A percentile compares a stretch with the other conserved stretches of the same genome.
Conservation (phyloP, 2,329 filamentous ascomycete species). For the Exserohilum rostratum region DNA sequence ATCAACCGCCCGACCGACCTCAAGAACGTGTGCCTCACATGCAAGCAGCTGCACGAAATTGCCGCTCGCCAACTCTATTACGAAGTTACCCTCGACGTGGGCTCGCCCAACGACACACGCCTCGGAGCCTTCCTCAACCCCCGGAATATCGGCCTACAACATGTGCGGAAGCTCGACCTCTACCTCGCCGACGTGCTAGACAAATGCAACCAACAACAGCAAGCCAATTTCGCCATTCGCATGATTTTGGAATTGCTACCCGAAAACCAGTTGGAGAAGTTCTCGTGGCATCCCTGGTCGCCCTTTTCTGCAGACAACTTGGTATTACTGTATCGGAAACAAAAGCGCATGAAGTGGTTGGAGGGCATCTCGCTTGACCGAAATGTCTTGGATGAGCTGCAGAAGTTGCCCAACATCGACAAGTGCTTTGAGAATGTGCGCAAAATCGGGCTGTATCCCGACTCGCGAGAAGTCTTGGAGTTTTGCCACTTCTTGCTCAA, state of each 20-base stretch:
- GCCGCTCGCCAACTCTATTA: constrained; percentile 55
- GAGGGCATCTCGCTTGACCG: constrained; percentile 56
- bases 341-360: constrained; percentile 56
- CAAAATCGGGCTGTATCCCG: constrained; percentile 56
- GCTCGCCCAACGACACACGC: constrained; percentile 51
- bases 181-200: constrained; percentile 54
- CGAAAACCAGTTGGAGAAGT: constrained; percentile 56
- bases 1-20: constrained; percentile 56
- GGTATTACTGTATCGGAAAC: constrained; percentile 55
- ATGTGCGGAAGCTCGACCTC: constrained; percentile 55
- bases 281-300: constrained; percentile 59
- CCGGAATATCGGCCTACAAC: constrained; percentile 54
- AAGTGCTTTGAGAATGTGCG: constrained; percentile 50
- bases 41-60: constrained; percentile 55
- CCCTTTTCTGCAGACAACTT: constrained; percentile 56
- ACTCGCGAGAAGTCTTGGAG: constrained; percentile 53
- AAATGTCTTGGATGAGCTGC: constrained; percentile 49
- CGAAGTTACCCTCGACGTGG: constrained; percentile 55
- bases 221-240: constrained; percentile 55
- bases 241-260: constrained; percentile 58
- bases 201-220: constrained; percentile 52
- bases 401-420: constrained; percentile 50
- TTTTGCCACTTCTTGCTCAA: constrained; percentile 52
- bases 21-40: constrained; percentile 55
- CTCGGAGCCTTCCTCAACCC: constrained; percentile 55